Evolutionary conservation across 768 basidiomycete genomes (phyloP), one percentile per base, ranked within the genome.

Genomic region (Lactifluus piperatus): DNA sequence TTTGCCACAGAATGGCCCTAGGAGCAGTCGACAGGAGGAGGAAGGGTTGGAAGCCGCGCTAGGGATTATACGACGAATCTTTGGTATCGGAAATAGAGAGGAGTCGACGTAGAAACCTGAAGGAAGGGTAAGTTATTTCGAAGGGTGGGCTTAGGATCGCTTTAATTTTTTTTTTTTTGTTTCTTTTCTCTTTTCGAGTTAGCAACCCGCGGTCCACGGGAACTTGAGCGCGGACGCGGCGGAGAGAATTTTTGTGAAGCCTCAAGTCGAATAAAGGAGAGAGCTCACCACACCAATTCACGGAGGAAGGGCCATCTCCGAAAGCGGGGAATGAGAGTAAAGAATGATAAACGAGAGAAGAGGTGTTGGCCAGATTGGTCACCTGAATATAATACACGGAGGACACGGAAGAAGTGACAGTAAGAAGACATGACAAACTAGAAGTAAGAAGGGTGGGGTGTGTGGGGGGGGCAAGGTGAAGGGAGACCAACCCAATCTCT

Each of bases 271-370:
- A 60, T 37, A 37, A 54, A 56, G 51, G 47, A 53, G 39, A n/a
- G 26, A 29, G 72, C 89, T 74, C 65, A 94, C 94, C 94, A 75
- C 86, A 86, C 94, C 94, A 97, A 68, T 95, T 95, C 22, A 95
- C 90, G 3, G 87, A 81, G 54, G 82, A 80, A 37, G 80, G 73
- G 5, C 71, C 74, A 16, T 76, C 75, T 29, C 89, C 91, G 65
- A 90, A 93, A 66, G 80, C 73, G 26, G 77, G 67, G 62, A 86
- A 94, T 16, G 83, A 83, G 48, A 82, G 79, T 47, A 94, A 79
- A 11, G 88, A 79, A 65, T 85, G 83, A 75, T 83, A 95, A 44
- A 97, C 79, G 52, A 94, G 72, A 7, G 91, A 84, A 26, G 91
- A 81, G 0, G 90, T 80, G 68, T 94, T 95, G 44, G 91, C 82